phyloP scores from a whole-genome alignment of 129 eudicot genomes.

The Artemisia tridentata region DNA sequence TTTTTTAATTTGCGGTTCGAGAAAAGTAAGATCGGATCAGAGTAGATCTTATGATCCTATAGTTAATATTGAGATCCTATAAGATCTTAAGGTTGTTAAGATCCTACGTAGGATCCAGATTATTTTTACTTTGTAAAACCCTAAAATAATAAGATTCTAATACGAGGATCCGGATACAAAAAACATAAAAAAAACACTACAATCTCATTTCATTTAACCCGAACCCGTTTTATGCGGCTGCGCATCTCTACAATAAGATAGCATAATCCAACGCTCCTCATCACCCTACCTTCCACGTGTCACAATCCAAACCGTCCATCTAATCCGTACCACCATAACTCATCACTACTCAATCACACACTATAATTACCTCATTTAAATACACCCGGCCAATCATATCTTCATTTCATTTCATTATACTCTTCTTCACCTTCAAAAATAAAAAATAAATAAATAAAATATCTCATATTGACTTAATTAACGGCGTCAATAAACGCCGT shows the following conservation, averaged over 20 bases:
- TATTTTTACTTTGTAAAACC: too few species aligned
- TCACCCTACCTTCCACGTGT: conserved; percentile 27
- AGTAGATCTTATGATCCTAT: too few species aligned
- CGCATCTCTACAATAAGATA: conserved; percentile 51
- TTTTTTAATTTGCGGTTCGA: too few species aligned
- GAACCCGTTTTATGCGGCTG: conserved; percentile 53
- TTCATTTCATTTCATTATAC: not conserved
- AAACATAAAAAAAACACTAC: too few species aligned
- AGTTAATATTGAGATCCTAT: too few species aligned
- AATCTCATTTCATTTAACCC: conserved; percentile 23
- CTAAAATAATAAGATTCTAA: too few species aligned
- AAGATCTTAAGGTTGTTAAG: too few species aligned
- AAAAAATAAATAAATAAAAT: not conserved
- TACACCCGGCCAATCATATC: conserved; percentile 48
- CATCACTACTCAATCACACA: conserved; percentile 19
- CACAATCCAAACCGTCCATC: conserved; percentile 11
- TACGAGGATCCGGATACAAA: too few species aligned
- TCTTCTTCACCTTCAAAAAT: conserved; percentile 7
- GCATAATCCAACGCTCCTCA: conserved; percentile 31
- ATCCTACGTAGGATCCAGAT: too few species aligned
- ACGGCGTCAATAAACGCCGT: conserved; percentile 17
- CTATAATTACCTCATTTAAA: conserved; percentile 31
- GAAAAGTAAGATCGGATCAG: too few species aligned
- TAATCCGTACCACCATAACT: conserved; percentile 26
- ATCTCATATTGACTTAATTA: conserved; percentile 22